These are phyloP conservation scores for Aristolochia fimbriata DNA, from an alignment of 164 flowering plant species.

Conservation along the genomic window DNA sequence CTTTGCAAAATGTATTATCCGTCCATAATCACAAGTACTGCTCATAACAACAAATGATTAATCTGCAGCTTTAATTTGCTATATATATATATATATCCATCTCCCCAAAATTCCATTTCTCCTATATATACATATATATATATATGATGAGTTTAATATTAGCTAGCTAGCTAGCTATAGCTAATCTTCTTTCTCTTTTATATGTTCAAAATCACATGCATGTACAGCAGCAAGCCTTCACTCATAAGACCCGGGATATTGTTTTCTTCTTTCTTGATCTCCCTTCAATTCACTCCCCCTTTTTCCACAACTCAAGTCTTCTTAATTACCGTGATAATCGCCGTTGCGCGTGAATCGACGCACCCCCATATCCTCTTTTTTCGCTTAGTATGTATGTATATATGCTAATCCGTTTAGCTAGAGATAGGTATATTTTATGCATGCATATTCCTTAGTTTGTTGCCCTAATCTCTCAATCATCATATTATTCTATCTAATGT, in stretches of 20 bases:
- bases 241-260: conserved; percentile 8
- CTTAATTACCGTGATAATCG: conserved; percentile 7
- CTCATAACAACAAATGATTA: neutral
- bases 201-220: no score
- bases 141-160: no score
- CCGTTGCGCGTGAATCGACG: conserved; percentile 8
- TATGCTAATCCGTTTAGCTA: neutral
- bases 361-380: neutral
- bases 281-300: neutral
- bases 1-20: neutral
- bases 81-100: no score
- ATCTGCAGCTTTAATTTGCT: neutral
- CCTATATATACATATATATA: no score
- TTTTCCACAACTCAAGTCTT: conserved; percentile 1
- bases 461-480: no score
- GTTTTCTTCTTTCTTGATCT: conserved; percentile 10
- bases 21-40: neutral
- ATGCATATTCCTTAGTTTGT: no score
- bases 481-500: no score
- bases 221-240: no score
- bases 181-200: no score
- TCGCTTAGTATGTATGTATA: neutral
- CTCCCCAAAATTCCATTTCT: neutral
- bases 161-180: no score
- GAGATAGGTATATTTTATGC: neutral